phyloP scores from a whole-genome alignment of 1,284 basidiomycete species.

The Papiliotrema laurentii region DNA sequence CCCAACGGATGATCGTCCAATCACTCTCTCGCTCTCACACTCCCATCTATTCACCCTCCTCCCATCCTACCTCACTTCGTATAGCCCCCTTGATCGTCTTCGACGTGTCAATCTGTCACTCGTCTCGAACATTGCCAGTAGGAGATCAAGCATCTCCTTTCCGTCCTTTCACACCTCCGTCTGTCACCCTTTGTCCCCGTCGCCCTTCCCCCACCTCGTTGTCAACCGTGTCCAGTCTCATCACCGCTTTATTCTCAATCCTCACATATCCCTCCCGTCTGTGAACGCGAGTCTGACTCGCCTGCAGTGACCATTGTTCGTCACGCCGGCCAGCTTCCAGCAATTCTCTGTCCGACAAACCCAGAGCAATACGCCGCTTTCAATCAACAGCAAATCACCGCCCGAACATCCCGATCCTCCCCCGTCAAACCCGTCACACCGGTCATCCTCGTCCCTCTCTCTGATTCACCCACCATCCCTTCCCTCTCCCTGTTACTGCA shows the following conservation, averaged over 20 bases:
- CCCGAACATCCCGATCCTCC: constrained; percentile 10
- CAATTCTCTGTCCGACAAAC: constrained; percentile 19
- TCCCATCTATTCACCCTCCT: no score
- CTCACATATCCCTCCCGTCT: not conserved
- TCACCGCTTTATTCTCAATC: not conserved
- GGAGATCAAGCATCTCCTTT: not conserved
- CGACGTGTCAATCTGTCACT: no score
- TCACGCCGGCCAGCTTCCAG: constrained; percentile 31
- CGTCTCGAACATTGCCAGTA: no score
- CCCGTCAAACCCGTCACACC: constrained; percentile 16
- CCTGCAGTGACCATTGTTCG: constrained; percentile 35
- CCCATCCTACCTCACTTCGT: no score
- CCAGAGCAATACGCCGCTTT: constrained; percentile 9
- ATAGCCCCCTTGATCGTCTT: no score
- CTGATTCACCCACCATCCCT: constrained; percentile 42
- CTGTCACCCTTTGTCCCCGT: not conserved
- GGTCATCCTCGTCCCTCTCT: constrained; percentile 44
- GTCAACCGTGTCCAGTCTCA: not conserved
- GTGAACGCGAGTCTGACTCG: not conserved
- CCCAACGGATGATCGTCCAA: no score
- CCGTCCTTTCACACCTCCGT: not conserved
- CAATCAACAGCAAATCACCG: constrained; percentile 7
- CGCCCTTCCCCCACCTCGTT: not conserved
- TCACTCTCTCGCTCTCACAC: no score
- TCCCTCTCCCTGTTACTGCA: constrained; percentile 40